Evolutionary conservation across 768 basidiomycete genomes (phyloP), one percentile per base, ranked within the genome.

Genomic region (Neoboletus brunneissimus): DNA sequence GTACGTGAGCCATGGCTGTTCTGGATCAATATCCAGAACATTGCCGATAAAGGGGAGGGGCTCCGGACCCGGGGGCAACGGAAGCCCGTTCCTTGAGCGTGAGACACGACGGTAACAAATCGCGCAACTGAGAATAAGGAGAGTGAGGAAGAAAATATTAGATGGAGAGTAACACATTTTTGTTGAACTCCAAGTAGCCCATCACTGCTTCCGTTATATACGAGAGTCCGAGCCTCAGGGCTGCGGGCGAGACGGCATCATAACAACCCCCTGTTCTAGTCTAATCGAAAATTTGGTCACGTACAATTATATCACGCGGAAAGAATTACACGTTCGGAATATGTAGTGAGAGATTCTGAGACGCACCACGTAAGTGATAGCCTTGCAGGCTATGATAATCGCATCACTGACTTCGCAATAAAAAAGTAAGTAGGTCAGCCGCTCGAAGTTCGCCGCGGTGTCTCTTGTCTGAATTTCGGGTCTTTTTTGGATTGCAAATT

Each of bases 1-100:
- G 20, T 70, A 70, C 18, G 68, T 70, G 43, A 67, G 60, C 65
- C 65, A 67, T 9, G 67, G 67, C 29, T 60, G 54, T 25, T 62
- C 32, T 1, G 62, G 46, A 40, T 67, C 49, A 35, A 67, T 62
- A 9, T 69, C 65, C 12, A 69, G 32, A 34, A 67, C 12, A 43
- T 67, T 67, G 25, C 67, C 67, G n/a, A 67, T 53, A 1, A 67
- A 35, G 1, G 67, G 67, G 34, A 67, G 52, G 16, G 67, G 47
- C 47, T 35, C 48, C 43, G 67, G 67, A 32, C 67, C 67, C 0
- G 67, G 67, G 1, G 67, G 67, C n/a, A 67, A 37, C 3, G 62
- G 56, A 42, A 51, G 53, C 13, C 43, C 22, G 6, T 48, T 44
- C 42, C 35, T 64, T 13, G 57, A 22, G 35, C 55, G 56, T 22